phyloP scores from a whole-genome alignment of 306 rosid species.

The Dryas alaskensis region DNA sequence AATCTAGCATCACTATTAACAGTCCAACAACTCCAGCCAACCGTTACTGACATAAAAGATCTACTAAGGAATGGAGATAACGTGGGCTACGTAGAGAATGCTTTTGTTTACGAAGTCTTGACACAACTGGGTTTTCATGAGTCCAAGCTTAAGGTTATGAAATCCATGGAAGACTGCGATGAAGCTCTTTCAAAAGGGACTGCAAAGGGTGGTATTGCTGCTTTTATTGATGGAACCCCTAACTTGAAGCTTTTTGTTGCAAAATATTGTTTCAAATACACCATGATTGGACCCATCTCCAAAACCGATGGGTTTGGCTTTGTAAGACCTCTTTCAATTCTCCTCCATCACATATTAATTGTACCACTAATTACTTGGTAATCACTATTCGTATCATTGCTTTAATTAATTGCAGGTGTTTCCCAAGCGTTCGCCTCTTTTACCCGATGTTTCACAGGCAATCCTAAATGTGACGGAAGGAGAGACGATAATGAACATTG shows the following conservation, averaged over 20 bases:
- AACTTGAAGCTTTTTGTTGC: slow-evolving; percentile 25
- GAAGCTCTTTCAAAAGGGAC: slow-evolving; percentile 25
- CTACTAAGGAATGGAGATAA: slow-evolving; percentile 27
- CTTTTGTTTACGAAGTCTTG: slow-evolving; percentile 39
- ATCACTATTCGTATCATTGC: too few relatives aligned
- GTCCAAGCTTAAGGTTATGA: slow-evolving; percentile 24
- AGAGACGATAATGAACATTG: slow-evolving; percentile 48
- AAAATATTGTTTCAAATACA: slow-evolving; percentile 36
- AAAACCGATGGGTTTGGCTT: slow-evolving; percentile 38
- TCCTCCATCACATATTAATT: too few relatives aligned
- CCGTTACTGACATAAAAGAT: slow-evolving; percentile 29
- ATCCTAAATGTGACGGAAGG: slow-evolving; percentile 53
- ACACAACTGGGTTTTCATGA: slow-evolving; percentile 34
- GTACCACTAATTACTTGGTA: too few relatives aligned
- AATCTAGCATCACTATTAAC: slow-evolving; percentile 61
- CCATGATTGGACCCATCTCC: slow-evolving; percentile 19
- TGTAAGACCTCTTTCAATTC: slow-evolving; percentile 28
- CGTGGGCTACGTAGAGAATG: slow-evolving; percentile 47
- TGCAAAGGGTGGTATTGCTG: slow-evolving; percentile 34
- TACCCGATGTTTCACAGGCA: slow-evolving; percentile 54
- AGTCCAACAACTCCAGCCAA: slow-evolving; percentile 49
- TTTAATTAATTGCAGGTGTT: slow-evolving; percentile 29
- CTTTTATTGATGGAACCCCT: slow-evolving; percentile 40
- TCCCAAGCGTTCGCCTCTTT: slow-evolving; percentile 47
- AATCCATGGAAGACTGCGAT: background rate